Percentiles rank a stretch among this genome's conserved stretches.
Conservation (phyloP, 2,329 filamentous ascomycete genomes). For the Ophiocordyceps sinensis region DNA sequence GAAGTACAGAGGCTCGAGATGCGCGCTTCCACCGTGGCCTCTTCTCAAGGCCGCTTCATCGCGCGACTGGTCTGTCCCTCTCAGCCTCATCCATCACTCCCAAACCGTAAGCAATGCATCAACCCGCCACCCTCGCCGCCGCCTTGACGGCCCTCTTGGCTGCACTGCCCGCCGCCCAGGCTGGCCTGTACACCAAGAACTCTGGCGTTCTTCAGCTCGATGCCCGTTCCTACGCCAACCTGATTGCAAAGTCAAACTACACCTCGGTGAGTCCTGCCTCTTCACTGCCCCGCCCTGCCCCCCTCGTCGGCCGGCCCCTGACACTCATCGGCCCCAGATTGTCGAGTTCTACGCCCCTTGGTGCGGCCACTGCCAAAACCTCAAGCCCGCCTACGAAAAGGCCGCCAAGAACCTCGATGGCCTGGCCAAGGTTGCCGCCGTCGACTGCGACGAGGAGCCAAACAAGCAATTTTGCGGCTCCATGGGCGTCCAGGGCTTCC, state of each 20-base stretch:
- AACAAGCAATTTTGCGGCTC: slow-evolving; percentile 80
- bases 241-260: slow-evolving; percentile 82
- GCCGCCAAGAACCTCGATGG: slow-evolving; percentile 80
- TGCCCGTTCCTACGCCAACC: slow-evolving; percentile 60
- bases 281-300: too few species aligned
- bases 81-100: too few species aligned
- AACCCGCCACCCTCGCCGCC: background rate
- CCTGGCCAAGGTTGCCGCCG: slow-evolving; percentile 81
- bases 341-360: slow-evolving; percentile 91
- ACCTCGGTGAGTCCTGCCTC: slow-evolving; percentile 53
- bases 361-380: slow-evolving; percentile 94
- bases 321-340: slow-evolving; percentile 26
- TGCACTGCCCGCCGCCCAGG: slow-evolving; percentile 39
- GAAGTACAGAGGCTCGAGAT: background rate
- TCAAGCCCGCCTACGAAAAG: slow-evolving; percentile 93
- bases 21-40: background rate
- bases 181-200: slow-evolving; percentile 69
- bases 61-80: too few species aligned
- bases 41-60: background rate
- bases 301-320: too few species aligned
- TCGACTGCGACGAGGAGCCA: slow-evolving; percentile 85
- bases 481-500: slow-evolving; percentile 88
- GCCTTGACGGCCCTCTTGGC: slow-evolving; percentile 23
- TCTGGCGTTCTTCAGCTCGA: slow-evolving; percentile 79
- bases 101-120: too few species aligned